A percentile compares a stretch with the other conserved stretches of the same genome.
Evolutionary conservation across 148 eudicot genomes (phyloP).

Genomic region (Vaccinium darrowii): DNA sequence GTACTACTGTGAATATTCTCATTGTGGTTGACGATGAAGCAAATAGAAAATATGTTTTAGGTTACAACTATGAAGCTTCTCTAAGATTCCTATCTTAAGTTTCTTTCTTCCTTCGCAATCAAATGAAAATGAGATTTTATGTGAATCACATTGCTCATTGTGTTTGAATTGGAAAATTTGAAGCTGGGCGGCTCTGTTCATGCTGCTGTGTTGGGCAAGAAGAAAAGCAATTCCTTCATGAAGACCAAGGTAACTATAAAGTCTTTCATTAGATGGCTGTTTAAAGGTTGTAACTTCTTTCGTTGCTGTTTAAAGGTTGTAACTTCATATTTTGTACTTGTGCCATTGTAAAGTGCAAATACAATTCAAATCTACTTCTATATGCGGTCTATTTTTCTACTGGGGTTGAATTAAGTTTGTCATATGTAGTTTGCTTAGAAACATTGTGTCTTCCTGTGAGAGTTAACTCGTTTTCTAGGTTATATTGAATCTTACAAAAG

Average conservation of each 20-base stretch:
- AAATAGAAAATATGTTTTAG: neutral
- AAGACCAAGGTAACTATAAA: conserved; percentile 47
- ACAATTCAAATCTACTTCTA: neutral
- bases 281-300: neutral
- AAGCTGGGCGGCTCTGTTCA: conserved; percentile 44
- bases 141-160: neutral
- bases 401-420: neutral
- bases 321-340: neutral
- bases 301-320: neutral
- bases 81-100: neutral
- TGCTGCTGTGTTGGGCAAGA: conserved; percentile 39
- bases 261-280: neutral
- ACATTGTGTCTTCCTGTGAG: neutral
- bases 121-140: neutral
- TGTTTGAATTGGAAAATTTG: conserved; percentile 41
- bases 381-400: neutral
- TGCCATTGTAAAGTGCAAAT: neutral
- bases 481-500: neutral
- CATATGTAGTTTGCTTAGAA: neutral
- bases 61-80: neutral
- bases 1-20: neutral
- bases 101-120: neutral
- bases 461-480: neutral
- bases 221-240: conserved; percentile 35
- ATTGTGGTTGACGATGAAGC: neutral